phyloP scores from a whole-genome alignment of 495 filamentous ascomycete species.

The Daldinia vernicosa region DNA sequence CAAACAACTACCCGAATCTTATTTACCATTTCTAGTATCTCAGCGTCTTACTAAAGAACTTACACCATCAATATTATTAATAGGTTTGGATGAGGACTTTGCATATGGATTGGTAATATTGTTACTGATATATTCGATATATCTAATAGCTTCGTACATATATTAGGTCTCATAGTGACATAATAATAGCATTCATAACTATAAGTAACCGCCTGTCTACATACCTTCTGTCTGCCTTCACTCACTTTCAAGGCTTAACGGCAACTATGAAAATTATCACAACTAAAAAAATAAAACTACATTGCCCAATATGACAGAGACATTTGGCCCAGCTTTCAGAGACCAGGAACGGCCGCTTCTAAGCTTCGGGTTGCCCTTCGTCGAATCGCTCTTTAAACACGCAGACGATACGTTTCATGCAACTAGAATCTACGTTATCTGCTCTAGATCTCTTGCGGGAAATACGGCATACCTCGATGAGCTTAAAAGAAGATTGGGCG shows the following conservation, averaged over 20 bases:
- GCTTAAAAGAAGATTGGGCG: constrained; percentile 52
- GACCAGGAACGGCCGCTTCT: constrained; percentile 39
- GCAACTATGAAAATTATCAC: not conserved
- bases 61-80: not conserved
- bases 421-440: constrained; percentile 65
- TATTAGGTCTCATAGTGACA: not conserved
- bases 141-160: not conserved
- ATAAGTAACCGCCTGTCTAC: not conserved
- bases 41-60: not conserved
- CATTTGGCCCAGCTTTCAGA: constrained; percentile 40
- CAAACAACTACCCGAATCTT: no score
- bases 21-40: not conserved
- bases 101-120: not conserved
- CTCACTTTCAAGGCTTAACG: not conserved
- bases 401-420: constrained; percentile 54
- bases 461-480: constrained; percentile 59
- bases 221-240: not conserved
- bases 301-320: constrained; percentile 27
- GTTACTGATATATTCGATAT: not conserved
- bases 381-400: constrained; percentile 48
- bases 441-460: constrained; percentile 59
- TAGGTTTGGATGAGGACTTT: not conserved
- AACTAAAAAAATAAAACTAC: not conserved
- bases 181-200: not conserved
- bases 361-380: constrained; percentile 49